These are phyloP conservation scores for Pythium rhizo-oryzae DNA, from an alignment of 352 stramenopile genomes.

Conservation along the genomic window DNA sequence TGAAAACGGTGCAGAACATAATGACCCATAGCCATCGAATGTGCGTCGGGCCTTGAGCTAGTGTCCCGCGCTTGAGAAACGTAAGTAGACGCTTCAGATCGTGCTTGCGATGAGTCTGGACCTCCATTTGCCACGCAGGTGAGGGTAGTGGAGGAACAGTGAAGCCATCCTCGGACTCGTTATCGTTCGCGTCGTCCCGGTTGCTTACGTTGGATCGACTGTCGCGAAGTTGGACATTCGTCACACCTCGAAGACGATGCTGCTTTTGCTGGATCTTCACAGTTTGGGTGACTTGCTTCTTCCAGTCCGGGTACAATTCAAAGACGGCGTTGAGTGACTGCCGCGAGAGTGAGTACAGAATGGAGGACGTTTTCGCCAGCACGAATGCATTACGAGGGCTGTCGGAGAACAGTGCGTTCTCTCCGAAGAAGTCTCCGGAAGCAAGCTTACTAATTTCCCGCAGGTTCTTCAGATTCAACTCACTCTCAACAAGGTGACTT, in stretches of 20 bases:
- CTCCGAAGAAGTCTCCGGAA: slow-evolving; percentile 45
- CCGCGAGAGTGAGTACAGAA: slow-evolving; percentile 48
- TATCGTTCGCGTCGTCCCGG: slow-evolving; percentile 6
- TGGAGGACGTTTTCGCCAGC: slow-evolving; percentile 47
- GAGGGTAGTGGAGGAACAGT: too few species aligned
- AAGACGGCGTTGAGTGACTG: slow-evolving; percentile 53
- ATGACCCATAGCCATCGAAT: slow-evolving; percentile 49
- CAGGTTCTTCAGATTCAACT: slow-evolving; percentile 11
- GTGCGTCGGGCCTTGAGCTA: slow-evolving; percentile 45
- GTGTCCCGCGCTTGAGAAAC: slow-evolving; percentile 26
- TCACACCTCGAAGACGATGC: slow-evolving; percentile 27
- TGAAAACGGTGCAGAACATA: slow-evolving; percentile 39
- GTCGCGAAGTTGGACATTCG: background rate
- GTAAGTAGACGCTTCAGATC: background rate
- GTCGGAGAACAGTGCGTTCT: slow-evolving; percentile 51
- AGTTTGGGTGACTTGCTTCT: slow-evolving; percentile 51
- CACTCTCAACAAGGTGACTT: background rate
- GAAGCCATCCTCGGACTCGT: background rate
- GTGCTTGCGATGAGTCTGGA: background rate
- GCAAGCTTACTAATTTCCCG: slow-evolving; percentile 39
- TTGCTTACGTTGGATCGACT: background rate
- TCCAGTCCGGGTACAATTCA: slow-evolving; percentile 50
- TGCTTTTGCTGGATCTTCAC: slow-evolving; percentile 52
- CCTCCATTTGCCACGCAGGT: background rate
- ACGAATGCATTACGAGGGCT: slow-evolving; percentile 45